Evolutionary conservation across 1,139 yeast species (phyloP).

Genomic region (Hemisphaericaspora lyxosophila): DNA sequence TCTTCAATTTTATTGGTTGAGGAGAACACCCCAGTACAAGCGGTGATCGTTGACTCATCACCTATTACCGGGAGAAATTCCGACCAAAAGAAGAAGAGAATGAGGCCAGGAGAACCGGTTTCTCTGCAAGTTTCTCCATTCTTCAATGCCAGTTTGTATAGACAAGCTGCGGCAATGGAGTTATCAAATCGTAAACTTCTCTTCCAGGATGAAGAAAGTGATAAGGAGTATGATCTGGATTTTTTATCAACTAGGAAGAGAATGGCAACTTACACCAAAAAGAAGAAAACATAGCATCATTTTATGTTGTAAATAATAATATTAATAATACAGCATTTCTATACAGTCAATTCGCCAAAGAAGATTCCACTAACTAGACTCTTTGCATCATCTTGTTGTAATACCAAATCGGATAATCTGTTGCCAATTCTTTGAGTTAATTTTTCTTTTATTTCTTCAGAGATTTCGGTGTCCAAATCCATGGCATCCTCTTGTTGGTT

Average conservation of each 20-base stretch:
- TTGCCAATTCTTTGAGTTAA: constrained; percentile 62
- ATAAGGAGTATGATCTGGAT: constrained; percentile 18
- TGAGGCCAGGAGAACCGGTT: constrained; percentile 39
- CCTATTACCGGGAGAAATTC: constrained; percentile 13
- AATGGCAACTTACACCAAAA: constrained; percentile 11
- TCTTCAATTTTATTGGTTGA: not conserved
- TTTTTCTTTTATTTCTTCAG: constrained; percentile 46
- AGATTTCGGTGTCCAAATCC: constrained; percentile 34
- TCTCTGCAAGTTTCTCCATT: constrained; percentile 34
- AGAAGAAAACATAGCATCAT: not conserved
- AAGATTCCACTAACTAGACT: constrained; percentile 69
- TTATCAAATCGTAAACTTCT: not conserved
- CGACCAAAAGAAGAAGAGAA: not conserved
- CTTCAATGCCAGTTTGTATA: constrained; percentile 18
- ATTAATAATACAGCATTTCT: constrained; percentile 10
- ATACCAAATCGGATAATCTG: constrained; percentile 51
- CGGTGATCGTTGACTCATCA: constrained; percentile 18
- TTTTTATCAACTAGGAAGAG: constrained; percentile 12
- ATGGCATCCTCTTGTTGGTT: constrained; percentile 17
- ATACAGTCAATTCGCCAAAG: constrained; percentile 58
- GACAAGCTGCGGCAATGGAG: not conserved
- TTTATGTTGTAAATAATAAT: constrained; percentile 1
- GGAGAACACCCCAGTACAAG: no score
- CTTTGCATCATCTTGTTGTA: constrained; percentile 53
- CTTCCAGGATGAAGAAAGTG: constrained; percentile 3